A percentile compares a stretch with the other conserved stretches of the same genome.
Evolutionary conservation across 2,329 filamentous ascomycete species (phyloP).

Genomic region (Colletotrichum orchidophilum): DNA sequence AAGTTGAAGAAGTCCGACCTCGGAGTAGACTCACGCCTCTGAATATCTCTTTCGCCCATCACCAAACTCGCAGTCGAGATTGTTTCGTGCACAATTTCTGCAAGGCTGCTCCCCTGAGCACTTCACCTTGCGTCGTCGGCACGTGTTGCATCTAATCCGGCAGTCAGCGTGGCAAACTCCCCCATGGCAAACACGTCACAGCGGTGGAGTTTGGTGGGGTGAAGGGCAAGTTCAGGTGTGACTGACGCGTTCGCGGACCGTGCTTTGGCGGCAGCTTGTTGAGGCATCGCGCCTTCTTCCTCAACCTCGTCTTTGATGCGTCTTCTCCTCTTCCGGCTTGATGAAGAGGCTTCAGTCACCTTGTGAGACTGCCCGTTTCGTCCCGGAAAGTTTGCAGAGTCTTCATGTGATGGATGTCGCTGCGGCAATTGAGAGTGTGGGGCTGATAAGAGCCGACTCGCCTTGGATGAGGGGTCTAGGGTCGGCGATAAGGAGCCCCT

Average conservation of each 20-base stretch:
- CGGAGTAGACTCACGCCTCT: constrained; percentile 22
- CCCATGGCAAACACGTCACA: not conserved
- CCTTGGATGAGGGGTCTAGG: constrained; percentile 15
- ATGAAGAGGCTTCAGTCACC: not conserved
- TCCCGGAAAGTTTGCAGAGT: constrained; percentile 7
- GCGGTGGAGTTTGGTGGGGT: not conserved
- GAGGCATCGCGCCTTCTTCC: constrained; percentile 17
- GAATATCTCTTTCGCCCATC: constrained; percentile 31
- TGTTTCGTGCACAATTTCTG: constrained; percentile 44
- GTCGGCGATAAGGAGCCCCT: constrained; percentile 10
- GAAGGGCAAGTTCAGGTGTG: not conserved
- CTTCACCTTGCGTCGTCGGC: constrained; percentile 47
- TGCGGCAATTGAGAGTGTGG: not conserved
- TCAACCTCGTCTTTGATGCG: not conserved
- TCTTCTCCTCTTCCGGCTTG: constrained; percentile 3
- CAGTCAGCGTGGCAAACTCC: not conserved
- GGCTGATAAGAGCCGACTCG: constrained; percentile 10
- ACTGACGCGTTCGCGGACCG: constrained; percentile 33
- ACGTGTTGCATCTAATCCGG: constrained; percentile 32
- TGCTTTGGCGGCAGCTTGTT: constrained; percentile 14
- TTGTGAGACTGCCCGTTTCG: not conserved
- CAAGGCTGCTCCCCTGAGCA: constrained; percentile 45
- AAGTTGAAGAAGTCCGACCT: not conserved
- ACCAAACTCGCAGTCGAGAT: constrained; percentile 45
- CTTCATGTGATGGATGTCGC: not conserved